These are phyloP conservation scores for Spathaspora sp. DNA, from an alignment of 805 yeast species.

Conservation along the genomic window DNA sequence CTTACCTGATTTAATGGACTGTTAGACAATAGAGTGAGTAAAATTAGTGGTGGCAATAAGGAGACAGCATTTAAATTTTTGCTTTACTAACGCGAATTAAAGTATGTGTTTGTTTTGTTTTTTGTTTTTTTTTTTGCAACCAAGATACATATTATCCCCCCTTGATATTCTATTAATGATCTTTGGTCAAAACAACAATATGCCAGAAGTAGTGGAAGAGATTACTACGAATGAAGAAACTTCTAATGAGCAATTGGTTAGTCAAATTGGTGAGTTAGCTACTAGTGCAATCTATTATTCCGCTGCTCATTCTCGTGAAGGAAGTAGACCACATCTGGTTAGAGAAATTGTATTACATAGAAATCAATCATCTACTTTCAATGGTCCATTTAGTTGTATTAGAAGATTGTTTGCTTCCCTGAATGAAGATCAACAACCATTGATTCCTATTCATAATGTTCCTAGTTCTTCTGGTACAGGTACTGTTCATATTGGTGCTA, in stretches of 20 bases:
- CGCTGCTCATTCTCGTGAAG: neutral
- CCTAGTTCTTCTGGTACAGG: neutral
- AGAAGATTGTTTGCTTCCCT: neutral
- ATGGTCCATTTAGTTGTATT: conserved; percentile 1
- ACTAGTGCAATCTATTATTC: conserved; percentile 1
- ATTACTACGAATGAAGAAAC: neutral
- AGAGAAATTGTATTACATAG: neutral
- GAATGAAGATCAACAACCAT: conserved; percentile 1
- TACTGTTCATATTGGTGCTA: neutral
- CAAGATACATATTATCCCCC: neutral
- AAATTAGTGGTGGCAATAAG: no score
- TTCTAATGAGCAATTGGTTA: neutral
- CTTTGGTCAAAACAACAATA: neutral
- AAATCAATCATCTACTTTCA: neutral
- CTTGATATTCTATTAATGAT: neutral
- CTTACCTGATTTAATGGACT: conserved; percentile 1
- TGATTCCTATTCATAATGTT: conserved; percentile 1
- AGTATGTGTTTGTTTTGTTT: neutral
- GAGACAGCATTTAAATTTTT: neutral
- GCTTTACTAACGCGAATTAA: neutral
- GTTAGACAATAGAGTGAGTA: neutral
- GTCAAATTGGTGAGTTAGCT: neutral
- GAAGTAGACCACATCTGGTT: neutral
- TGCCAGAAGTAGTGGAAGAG: neutral
- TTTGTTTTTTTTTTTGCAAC: neutral